Base-by-base conservation (phyloP, 257 asterid genomes). In the Mentha longifolia region DNA sequence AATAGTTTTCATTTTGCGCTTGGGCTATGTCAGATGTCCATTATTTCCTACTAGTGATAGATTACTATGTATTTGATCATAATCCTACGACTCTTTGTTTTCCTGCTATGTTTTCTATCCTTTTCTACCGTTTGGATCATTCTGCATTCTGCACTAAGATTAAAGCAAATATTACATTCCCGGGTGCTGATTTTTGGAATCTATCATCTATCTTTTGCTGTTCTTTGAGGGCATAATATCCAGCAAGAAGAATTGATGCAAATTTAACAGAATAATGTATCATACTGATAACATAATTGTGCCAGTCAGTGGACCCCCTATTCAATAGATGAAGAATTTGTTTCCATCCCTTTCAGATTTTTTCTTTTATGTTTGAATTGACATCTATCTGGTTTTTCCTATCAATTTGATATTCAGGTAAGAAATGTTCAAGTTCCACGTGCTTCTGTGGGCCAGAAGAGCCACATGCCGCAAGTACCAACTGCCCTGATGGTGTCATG, bases 401-500 rank as follows among this genome's bases (percentile, higher is more conserved):
- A 41, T 65, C 76, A 50, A 62, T 65, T 72, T 74, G 64, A n/a
- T n/a, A 67, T 61, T 37, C 84, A 87, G 86, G 85, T 71, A 70
- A 82, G 81, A 56, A 75, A 79, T 70, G 54, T 71, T 73, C 75
- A 54, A 61, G 74, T 87, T 70, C 89, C 91, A 65, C 78, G 49
- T 76, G 98, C 99, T 77, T 77, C 96, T 65, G 91, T 85, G 78
- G 99, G 99, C 15, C 97, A 41, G 97, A 95, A 77, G 99, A 95
- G 87, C 98, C 99, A 71, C 99, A 95, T 86, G 99, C 99, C 47
- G 96, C 98, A 35, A 89, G 97, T 76, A 95, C 95, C 66, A 59
- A 95, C 43, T 95, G 95, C 95, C 91, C 95, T 50, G 98, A 88
- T 80, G 96, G 97, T 62, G 79, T 88, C 76, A 58, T 83, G 19